Percentiles rank a stretch among this genome's conserved stretches.
Evolutionary conservation across 208 protist genomes (phyloP).

Genomic region (Balamuthia mandrillaris): DNA sequence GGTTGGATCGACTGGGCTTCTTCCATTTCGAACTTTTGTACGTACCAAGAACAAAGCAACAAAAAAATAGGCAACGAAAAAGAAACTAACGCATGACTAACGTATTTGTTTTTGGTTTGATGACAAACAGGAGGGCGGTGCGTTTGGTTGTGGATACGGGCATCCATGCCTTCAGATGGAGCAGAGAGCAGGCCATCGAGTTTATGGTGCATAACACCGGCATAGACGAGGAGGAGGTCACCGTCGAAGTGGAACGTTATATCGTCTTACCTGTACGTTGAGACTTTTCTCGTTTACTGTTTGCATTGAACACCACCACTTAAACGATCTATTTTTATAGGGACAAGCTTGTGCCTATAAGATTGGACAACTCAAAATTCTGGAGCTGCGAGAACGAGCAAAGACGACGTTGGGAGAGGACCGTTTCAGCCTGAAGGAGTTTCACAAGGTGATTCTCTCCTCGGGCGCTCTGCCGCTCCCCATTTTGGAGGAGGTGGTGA

Average conservation of each 20-base stretch:
- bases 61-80: too few species aligned
- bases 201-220: constrained; percentile 28
- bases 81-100: not conserved
- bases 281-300: too few species aligned
- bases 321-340: too few species aligned
- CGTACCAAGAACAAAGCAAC: too few species aligned
- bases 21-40: constrained; percentile 29
- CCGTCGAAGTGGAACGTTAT: constrained; percentile 45
- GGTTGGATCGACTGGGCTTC: not conserved
- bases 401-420: constrained; percentile 1
- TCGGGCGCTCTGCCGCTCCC: constrained; percentile 39
- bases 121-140: constrained; percentile 16
- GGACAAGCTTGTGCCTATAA: constrained; percentile 49
- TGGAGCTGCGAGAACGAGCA: constrained; percentile 13
- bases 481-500: constrained; percentile 28
- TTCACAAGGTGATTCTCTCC: constrained; percentile 37
- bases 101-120: not conserved
- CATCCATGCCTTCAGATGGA: constrained; percentile 43
- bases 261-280: constrained; percentile 51
- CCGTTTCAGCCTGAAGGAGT: constrained; percentile 34
- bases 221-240: not conserved
- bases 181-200: constrained; percentile 37
- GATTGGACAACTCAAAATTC: constrained; percentile 45
- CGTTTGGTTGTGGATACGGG: constrained; percentile 48
- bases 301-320: too few species aligned